Base-by-base conservation (phyloP, 192 early-diverging fungal species). In the Coemansia guatemalensis region DNA sequence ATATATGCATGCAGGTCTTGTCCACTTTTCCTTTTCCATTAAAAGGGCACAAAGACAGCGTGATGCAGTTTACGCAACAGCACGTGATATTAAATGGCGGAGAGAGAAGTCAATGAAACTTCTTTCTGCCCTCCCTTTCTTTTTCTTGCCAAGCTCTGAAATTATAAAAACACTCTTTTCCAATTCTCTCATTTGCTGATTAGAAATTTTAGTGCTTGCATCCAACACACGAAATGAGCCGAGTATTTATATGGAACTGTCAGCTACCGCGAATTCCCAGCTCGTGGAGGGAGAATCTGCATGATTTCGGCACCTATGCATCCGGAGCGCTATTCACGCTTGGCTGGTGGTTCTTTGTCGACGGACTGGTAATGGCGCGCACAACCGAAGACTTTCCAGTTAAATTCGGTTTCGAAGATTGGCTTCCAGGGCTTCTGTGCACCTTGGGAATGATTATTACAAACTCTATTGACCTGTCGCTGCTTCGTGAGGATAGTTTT, bases 311-410 rank as follows among this genome's bases (percentile, higher is more conserved):
- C 25, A 81, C 78, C 3, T 83, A 83, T 58, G 50, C 55, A 23
- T 73, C 82, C 0, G 82, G 82, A 9, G 75, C 77, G 0, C 65
- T 83, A 29, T 83, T 83, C 54, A 75, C 82, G 1, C 49, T 83
- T 4, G 82, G 82, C 22, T 83, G 82, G 82, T 83, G 82, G 82
- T 76, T 80, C 60, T 83, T 83, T 41, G 68, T 83, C 21, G 82
- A 83, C 63, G 82, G 82, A 12, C 65, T 83, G n/a, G 74, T 81
- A 22, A 54, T 73, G 20, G 56, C 82, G 1, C 68, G 73, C 32
- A 73, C 71, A 11, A 41, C 27, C 2, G 32, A 52, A 5, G 68
- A 68, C 11, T 70, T 56, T 32, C 64, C 68, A 0, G 81, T 72
- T 3, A 68, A 67, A 11, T 64, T 83, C 23, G 77, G 77, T 2